Evolutionary conservation across 257 asterid genomes (phyloP), one percentile per base, ranked within the genome.

Genomic region (Gentiana dahurica): DNA sequence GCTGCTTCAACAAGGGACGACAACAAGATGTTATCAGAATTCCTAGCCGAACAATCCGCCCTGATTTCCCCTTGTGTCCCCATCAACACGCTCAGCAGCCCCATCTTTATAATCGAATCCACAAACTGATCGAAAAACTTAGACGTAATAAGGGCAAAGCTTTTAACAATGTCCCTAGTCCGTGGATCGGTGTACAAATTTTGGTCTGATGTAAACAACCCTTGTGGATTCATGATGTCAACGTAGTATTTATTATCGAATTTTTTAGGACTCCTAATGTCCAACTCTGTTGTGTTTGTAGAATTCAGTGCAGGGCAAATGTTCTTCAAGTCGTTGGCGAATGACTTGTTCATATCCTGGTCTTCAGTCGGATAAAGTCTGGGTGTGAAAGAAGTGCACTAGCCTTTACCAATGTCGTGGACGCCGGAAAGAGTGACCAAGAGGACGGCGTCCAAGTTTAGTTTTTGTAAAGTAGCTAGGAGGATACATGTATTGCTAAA

Each of bases 351-450:
- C 83, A 85, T 74, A 43, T 66, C 60, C 0, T 86, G 61, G 66
- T 85, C 95, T 33, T 69, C 89, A 3, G 57, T 66, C 3, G 93
- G 95, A 67, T 82, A 85, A 58, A 85, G 86, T 34, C 95, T 78
- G 32, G 10, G 13, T 1, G 81, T 68, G 81, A 85, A 85, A 64
- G 95, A 78, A 45, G 52, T 1, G 77, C 95, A 82, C 33, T 73
- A 75, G 49, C 79, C 43, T 46, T 74, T 6, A 0, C 95, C 95
- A 34, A 85, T 82, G 60, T 92, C 82, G 84, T 85, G 95, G 49
- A 83, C 93, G 13, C 93, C 95, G 11, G 93, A 85, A 48, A 85
- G 93, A 0, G 95, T 76, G 38, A 85, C 89, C 2, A 80, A 76
- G 41, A 78, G 92, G 45, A 86, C 80, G 24, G 85, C 67, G 8